Conservation (phyloP, 2,329 filamentous ascomycete genomes). For the Aspergillus fijiensis region DNA sequence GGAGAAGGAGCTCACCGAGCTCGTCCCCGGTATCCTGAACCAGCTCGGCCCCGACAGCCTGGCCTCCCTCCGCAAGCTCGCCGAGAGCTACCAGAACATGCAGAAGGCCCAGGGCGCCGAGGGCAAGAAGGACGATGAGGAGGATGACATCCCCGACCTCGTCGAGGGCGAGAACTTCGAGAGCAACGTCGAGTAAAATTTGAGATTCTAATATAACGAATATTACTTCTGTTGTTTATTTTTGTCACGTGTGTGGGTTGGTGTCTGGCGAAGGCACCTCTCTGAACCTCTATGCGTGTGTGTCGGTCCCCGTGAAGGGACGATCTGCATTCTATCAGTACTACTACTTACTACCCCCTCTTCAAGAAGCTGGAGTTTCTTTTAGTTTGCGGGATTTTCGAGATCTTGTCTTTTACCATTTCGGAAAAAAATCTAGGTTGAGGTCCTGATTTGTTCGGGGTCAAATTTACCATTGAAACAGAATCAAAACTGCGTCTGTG, state of each 20-base stretch:
- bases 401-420: too few relatives aligned
- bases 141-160: constrained; percentile 88
- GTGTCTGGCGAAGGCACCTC: too few relatives aligned
- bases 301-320: too few relatives aligned
- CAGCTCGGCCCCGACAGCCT: constrained; percentile 98
- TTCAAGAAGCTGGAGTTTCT: too few relatives aligned
- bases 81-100: constrained; percentile 99
- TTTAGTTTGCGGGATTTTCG: too few relatives aligned
- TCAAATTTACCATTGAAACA: too few relatives aligned
- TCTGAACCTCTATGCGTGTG: too few relatives aligned
- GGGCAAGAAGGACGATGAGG: constrained; percentile 75
- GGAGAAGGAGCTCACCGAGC: constrained; percentile 99
- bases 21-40: constrained; percentile 98
- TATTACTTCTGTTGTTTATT: not conserved
- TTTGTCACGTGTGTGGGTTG: not conserved
- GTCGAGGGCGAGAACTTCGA: constrained; percentile 98
- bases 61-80: constrained; percentile 94
- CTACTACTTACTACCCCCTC: not conserved
- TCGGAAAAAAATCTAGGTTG: not conserved
- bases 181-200: constrained; percentile 84
- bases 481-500: too few relatives aligned
- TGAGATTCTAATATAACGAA: constrained; percentile 1
- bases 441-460: too few relatives aligned
- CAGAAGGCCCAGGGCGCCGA: constrained; percentile 87
- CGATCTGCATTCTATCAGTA: not conserved